These are phyloP conservation scores for Kodamaea kakaduensis DNA, from an alignment of 805 yeast species.

Conservation along the genomic window DNA sequence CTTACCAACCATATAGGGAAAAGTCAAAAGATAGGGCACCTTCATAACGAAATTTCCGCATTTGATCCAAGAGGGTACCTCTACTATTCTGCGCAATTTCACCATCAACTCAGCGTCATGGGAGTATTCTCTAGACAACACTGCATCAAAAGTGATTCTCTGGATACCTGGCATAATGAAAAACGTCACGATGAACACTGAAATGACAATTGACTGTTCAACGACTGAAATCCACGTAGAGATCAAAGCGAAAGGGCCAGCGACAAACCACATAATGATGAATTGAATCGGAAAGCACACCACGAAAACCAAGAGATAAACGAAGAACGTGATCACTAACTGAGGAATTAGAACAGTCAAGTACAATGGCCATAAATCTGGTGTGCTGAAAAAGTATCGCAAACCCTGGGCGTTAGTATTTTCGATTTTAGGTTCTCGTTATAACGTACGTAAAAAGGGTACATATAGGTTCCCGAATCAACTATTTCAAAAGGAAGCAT, in stretches of 20 bases:
- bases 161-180: slow-evolving; percentile 47
- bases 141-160: slow-evolving; percentile 45
- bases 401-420: slow-evolving; percentile 31
- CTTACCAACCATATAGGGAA: slow-evolving; percentile 40
- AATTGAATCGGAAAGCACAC: slow-evolving; percentile 46
- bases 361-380: slow-evolving; percentile 46
- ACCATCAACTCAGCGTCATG: slow-evolving; percentile 43
- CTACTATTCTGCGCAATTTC: slow-evolving; percentile 26
- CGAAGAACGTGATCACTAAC: slow-evolving; percentile 28
- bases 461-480: slow-evolving; percentile 19
- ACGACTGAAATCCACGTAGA: slow-evolving; percentile 43
- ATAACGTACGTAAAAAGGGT: slow-evolving; percentile 22
- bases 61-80: slow-evolving; percentile 28
- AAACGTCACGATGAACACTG: slow-evolving; percentile 39
- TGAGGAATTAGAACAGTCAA: slow-evolving; percentile 46
- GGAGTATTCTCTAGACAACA: slow-evolving; percentile 41
- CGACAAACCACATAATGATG: slow-evolving; percentile 34
- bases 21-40: slow-evolving; percentile 33
- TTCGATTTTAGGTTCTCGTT: no score
- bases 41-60: slow-evolving; percentile 27
- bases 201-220: slow-evolving; percentile 40
- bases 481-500: slow-evolving; percentile 11
- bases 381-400: slow-evolving; percentile 35
- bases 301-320: slow-evolving; percentile 31
- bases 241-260: slow-evolving; percentile 50